These are phyloP conservation scores for Spergularia azorica DNA, from an alignment of 179 eudicot species.

Conservation along the genomic window DNA sequence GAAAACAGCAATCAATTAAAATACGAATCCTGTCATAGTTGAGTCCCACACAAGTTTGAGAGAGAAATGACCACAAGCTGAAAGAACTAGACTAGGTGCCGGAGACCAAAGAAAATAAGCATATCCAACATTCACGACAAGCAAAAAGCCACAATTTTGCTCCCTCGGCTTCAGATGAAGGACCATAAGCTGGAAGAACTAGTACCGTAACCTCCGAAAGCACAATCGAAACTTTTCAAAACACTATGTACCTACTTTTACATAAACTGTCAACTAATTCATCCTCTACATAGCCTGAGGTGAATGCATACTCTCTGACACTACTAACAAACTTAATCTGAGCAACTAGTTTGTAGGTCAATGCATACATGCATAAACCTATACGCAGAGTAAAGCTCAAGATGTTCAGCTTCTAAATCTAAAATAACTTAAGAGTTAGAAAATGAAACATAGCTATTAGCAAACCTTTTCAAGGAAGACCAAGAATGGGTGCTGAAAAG, in stretches of 20 bases:
- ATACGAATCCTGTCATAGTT: not conserved
- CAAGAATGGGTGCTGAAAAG: conserved; percentile 77
- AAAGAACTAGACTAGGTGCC: not conserved
- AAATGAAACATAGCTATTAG: not conserved
- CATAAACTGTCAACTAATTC: too few relatives aligned
- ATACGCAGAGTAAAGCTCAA: not conserved
- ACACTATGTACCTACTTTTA: too few relatives aligned
- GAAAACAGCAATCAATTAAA: not conserved
- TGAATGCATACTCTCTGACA: too few relatives aligned
- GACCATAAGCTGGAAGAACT: too few relatives aligned
- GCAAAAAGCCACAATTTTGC: not conserved
- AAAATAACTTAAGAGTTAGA: not conserved
- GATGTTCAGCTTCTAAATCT: not conserved
- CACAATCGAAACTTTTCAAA: too few relatives aligned
- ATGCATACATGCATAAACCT: not conserved
- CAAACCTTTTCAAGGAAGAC: conserved; percentile 97
- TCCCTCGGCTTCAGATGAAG: not conserved
- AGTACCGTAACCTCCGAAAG: too few relatives aligned
- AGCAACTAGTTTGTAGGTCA: too few relatives aligned
- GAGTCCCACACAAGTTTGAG: not conserved
- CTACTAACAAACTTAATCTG: too few relatives aligned
- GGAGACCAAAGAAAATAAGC: not conserved
- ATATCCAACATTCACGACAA: not conserved
- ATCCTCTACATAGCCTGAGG: too few relatives aligned
- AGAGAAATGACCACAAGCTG: not conserved